Conservation (phyloP, 805 yeast genomes). For the Candida sphagnicola region DNA sequence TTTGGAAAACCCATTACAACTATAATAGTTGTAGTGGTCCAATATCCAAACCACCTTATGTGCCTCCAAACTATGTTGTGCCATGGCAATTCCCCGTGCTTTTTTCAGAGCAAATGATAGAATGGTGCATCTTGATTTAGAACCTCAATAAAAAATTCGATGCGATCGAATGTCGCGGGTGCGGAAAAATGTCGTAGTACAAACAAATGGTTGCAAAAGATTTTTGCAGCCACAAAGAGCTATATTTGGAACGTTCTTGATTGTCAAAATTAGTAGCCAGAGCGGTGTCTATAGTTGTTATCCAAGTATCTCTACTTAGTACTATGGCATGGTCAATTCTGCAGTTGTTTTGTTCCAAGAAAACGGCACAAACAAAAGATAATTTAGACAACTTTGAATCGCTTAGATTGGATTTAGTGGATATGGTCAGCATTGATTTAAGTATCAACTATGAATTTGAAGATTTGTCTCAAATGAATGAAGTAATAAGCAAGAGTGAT, state of each 20-base stretch:
- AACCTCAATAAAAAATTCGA: too few relatives aligned
- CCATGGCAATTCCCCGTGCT: too few relatives aligned
- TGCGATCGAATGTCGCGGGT: too few relatives aligned
- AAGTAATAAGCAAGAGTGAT: too few relatives aligned
- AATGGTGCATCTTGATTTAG: too few relatives aligned
- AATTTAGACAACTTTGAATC: background rate
- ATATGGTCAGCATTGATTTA: background rate
- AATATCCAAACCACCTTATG: background rate
- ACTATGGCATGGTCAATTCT: background rate
- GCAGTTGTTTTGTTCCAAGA: background rate
- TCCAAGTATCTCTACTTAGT: too few relatives aligned
- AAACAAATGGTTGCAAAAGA: background rate
- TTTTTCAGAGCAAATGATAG: too few relatives aligned
- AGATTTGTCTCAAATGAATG: too few relatives aligned
- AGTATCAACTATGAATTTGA: background rate
- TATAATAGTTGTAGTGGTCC: background rate
- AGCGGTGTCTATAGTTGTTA: too few relatives aligned
- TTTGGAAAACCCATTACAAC: background rate
- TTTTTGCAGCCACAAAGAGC: slow-evolving; percentile 4
- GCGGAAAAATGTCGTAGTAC: too few relatives aligned
- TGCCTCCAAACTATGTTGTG: background rate
- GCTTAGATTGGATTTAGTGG: slow-evolving; percentile 1
- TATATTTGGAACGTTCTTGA: background rate
- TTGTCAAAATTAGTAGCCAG: too few relatives aligned
- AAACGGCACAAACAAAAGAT: background rate